These are phyloP conservation scores for Euphorbia celastroides DNA, from an alignment of 441 rosid genomes.

Conservation along the genomic window DNA sequence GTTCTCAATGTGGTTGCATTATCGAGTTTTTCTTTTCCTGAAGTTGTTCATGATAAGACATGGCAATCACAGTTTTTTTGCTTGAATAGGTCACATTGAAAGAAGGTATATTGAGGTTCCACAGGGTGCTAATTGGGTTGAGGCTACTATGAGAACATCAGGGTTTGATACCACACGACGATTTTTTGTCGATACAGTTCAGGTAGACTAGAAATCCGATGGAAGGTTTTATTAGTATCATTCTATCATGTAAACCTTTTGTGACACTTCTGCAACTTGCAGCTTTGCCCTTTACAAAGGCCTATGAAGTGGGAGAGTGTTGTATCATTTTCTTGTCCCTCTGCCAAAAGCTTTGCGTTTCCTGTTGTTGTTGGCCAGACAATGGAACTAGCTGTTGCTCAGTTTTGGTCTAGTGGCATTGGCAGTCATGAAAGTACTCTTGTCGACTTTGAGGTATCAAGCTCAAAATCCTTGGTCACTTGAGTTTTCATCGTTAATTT, in stretches of 20 bases:
- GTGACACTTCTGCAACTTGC: conserved; percentile 36
- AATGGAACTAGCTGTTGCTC: conserved; percentile 93
- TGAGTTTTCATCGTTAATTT: background rate
- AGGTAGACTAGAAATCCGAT: conserved; percentile 50
- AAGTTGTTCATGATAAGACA: background rate
- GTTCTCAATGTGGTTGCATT: background rate
- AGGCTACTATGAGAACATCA: conserved; percentile 82
- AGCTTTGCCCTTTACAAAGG: conserved; percentile 90
- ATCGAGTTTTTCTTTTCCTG: background rate
- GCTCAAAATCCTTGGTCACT: background rate
- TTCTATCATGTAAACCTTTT: conserved; percentile 18
- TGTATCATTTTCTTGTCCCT: conserved; percentile 71
- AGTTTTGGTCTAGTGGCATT: conserved; percentile 98
- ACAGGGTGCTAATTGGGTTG: conserved; percentile 88
- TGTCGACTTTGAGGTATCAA: conserved; percentile 90
- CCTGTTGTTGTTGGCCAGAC: conserved; percentile 87
- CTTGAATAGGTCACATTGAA: conserved; percentile 73
- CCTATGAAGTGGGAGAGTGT: conserved; percentile 91
- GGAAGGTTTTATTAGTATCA: conserved; percentile 16
- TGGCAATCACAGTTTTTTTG: conserved; percentile 15
- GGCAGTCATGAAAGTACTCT: conserved; percentile 79
- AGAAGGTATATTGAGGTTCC: conserved; percentile 90
- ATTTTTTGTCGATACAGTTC: conserved; percentile 82
- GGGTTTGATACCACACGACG: conserved; percentile 86
- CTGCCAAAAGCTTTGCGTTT: conserved; percentile 71